Evolutionary conservation across 208 protist species (phyloP).

Genomic region (Trypanosomatidae sp.): DNA sequence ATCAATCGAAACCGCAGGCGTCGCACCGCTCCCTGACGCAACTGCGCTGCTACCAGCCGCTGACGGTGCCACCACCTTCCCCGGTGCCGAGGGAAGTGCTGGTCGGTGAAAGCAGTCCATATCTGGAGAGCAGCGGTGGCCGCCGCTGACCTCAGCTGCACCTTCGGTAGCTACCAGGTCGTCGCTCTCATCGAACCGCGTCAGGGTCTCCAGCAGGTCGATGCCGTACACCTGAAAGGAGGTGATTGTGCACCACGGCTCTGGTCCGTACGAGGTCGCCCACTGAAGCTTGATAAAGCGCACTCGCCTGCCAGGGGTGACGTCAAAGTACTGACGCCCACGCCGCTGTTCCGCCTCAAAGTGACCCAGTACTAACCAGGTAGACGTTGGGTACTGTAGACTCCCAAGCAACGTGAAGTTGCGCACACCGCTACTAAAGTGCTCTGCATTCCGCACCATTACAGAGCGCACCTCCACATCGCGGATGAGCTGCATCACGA

Average conservation of each 20-base stretch:
- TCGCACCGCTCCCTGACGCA: neutral
- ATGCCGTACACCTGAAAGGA: slow-evolving; percentile 17
- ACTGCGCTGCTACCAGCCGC: neutral
- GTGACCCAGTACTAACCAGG: slow-evolving; percentile 10
- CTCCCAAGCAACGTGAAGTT: slow-evolving; percentile 20
- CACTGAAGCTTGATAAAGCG: slow-evolving; percentile 14
- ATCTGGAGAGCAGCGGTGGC: neutral
- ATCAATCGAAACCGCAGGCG: neutral
- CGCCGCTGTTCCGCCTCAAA: slow-evolving; percentile 13
- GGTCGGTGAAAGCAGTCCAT: neutral
- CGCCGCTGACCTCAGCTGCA: neutral
- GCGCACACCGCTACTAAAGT: slow-evolving; percentile 21
- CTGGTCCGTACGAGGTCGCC: slow-evolving; percentile 12
- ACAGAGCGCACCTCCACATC: slow-evolving; percentile 19
- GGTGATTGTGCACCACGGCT: slow-evolving; percentile 19
- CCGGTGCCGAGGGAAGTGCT: neutral
- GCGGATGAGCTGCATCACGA: slow-evolving; percentile 11
- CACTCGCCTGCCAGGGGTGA: slow-evolving; percentile 1
- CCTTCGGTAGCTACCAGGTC: neutral
- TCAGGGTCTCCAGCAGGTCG: slow-evolving; percentile 12
- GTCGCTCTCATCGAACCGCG: slow-evolving; percentile 6
- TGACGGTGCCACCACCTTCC: neutral
- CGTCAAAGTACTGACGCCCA: slow-evolving; percentile 13
- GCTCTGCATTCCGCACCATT: slow-evolving; percentile 14
- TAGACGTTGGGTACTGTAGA: slow-evolving; percentile 11